A percentile compares a stretch with the other conserved stretches of the same genome.
Conservation (phyloP, 768 basidiomycete genomes). For the Baorangia bicolor region DNA sequence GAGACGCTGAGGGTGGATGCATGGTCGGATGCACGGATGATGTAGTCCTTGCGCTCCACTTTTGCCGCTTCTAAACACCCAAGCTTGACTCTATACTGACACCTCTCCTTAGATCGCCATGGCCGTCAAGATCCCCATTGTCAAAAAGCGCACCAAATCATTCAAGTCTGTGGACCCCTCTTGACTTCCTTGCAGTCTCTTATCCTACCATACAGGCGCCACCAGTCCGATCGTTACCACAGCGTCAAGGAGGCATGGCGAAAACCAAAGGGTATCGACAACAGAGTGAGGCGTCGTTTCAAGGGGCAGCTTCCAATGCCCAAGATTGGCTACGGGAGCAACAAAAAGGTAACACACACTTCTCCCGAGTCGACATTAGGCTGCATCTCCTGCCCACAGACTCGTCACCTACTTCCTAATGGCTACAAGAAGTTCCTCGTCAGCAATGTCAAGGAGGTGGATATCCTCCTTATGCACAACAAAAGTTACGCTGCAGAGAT, state of each 20-base stretch:
- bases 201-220: conserved; percentile 61
- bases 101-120: conserved; percentile 35
- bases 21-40: conserved; percentile 22
- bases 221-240: conserved; percentile 98
- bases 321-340: conserved; percentile 80
- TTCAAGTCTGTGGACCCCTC: conserved; percentile 79
- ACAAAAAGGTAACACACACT: conserved; percentile 64
- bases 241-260: conserved; percentile 98
- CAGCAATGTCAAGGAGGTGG: conserved; percentile 89
- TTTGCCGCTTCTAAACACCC: neutral
- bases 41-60: neutral
- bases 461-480: conserved; percentile 98
- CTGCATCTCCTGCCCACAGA: conserved; percentile 41
- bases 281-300: conserved; percentile 92
- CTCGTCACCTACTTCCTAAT: conserved; percentile 92
- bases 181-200: conserved; percentile 11
- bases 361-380: neutral
- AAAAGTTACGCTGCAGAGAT: conserved; percentile 94
- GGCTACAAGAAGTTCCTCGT: conserved; percentile 96
- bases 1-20: conserved; percentile 23
- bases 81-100: conserved; percentile 15
- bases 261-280: conserved; percentile 99
- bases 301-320: conserved; percentile 97
- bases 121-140: conserved; percentile 61
- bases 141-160: conserved; percentile 96